phyloP scores from a whole-genome alignment of 192 early-diverging fungal genomes.

The Polychytrium aggregatum region DNA sequence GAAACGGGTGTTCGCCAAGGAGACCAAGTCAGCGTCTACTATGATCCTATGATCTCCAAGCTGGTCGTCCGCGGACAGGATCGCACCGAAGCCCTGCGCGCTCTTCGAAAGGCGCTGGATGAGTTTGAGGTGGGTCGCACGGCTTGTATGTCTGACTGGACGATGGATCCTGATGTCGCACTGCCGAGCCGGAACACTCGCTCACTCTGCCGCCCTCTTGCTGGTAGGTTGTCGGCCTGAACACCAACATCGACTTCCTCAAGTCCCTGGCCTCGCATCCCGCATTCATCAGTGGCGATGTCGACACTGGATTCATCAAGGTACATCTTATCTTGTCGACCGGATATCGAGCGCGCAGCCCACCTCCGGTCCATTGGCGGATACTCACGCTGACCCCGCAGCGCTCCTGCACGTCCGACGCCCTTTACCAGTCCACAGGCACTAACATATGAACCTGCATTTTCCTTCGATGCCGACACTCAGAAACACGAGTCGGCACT shows the following conservation, averaged over 20 bases:
- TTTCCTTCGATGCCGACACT: no score
- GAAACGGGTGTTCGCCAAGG: slow-evolving; percentile 90
- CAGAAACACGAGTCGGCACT: slow-evolving; percentile 59
- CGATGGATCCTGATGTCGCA: no score
- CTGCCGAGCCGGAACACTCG: no score
- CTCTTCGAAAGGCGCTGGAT: slow-evolving; percentile 66
- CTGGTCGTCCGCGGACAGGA: slow-evolving; percentile 75
- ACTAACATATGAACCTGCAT: no score
- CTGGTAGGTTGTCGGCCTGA: slow-evolving; percentile 61
- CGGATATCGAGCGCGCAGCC: no score
- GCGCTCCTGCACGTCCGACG: no score
- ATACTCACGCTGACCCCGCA: no score
- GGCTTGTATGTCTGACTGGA: slow-evolving; percentile 72
- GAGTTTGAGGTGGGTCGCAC: slow-evolving; percentile 59
- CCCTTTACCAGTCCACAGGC: no score
- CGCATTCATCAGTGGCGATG: slow-evolving; percentile 73
- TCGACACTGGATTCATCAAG: slow-evolving; percentile 92
- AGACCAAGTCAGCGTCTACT: slow-evolving; percentile 84
- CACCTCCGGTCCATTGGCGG: no score
- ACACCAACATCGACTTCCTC: slow-evolving; percentile 91
- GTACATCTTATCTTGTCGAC: no score
- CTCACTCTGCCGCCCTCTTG: no score
- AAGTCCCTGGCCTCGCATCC: slow-evolving; percentile 64
- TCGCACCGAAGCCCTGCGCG: slow-evolving; percentile 70
- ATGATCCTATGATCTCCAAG: slow-evolving; percentile 95